Evolutionary conservation across 139 green algal genomes (phyloP).

Genomic region (Volvox africanus): DNA sequence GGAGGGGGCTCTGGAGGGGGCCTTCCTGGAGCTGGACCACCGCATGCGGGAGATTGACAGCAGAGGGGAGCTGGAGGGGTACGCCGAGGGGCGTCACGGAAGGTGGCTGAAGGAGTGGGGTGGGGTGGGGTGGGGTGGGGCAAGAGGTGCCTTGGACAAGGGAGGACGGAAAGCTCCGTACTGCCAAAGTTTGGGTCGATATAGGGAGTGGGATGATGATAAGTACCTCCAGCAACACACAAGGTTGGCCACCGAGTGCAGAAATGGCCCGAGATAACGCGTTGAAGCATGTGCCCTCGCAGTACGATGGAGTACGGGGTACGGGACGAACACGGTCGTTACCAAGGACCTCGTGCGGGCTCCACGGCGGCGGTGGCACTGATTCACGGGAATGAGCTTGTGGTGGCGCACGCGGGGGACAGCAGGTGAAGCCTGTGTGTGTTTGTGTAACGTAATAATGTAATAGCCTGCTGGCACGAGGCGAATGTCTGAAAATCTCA

Average conservation of each 20-base stretch:
- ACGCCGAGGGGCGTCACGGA: not conserved
- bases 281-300: not conserved
- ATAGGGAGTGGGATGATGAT: no score
- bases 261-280: no score
- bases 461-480: no score
- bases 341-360: slow-evolving; percentile 42
- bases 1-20: not conserved
- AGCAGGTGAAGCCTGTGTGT: slow-evolving; percentile 25
- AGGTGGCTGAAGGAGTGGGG: not conserved
- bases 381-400: slow-evolving; percentile 9
- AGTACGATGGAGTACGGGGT: slow-evolving; percentile 3
- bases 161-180: no score
- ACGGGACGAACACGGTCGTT: slow-evolving; percentile 9
- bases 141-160: no score
- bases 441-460: no score
- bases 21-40: slow-evolving; percentile 54
- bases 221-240: no score
- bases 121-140: no score
- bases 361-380: slow-evolving; percentile 51
- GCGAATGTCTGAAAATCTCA: no score
- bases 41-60: not conserved
- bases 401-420: slow-evolving; percentile 40
- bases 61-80: slow-evolving; percentile 27
- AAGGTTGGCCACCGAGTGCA: no score
- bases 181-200: no score